Base-by-base conservation (phyloP, 2,329 filamentous ascomycete genomes). In the Aspergillus fijiensis region DNA sequence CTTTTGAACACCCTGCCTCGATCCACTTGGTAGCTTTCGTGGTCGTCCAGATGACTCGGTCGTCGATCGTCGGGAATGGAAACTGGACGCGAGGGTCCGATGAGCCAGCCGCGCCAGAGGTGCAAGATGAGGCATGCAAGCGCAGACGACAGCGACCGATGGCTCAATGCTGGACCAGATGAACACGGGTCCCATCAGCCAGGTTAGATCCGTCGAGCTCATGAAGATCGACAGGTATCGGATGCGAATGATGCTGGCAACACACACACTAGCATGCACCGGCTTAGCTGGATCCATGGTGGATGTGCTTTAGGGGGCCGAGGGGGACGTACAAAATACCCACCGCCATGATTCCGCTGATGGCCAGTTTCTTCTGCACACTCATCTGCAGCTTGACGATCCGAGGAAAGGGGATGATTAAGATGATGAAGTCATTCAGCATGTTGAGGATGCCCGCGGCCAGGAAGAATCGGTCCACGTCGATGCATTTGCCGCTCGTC, bases 321-420 rank as follows among this genome's bases (percentile, higher is more conserved):
- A 29, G 27, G 27, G 9, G 27, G 16, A 5, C 25, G 52, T 27
- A 66, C 64, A 64, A 63, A n/a, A 60, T 57, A 7, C 62, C 64
- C 2, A 66, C 54, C 5, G 62, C 62, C 59, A 66, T 58, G 16
- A 66, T 66, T 19, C 33, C 45, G 21, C 60, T 51, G 3, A 65
- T 59, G 2, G 62, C 64, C 16, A 63, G 10, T 33, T 64, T 64
- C 12, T 65, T 62, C 33, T 39, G 49, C 1, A 9, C 9, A 12
- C 49, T 59, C 58, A 63, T 65, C 21, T 65, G 62, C 16, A 65
- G 58, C 42, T 57, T 58, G 2, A 55, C 10, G 1, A 64, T 61
- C 1, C 52, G 53, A 6, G 62, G 63, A 27, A 60, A 23, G 3
- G 55, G 55, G 3, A 60, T 25, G 2, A 25, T 3, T 4, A 55